Evolutionary conservation across 176 grass and related monocot species (phyloP), one percentile per base, ranked within the genome.

Genomic region (Themeda triandra): DNA sequence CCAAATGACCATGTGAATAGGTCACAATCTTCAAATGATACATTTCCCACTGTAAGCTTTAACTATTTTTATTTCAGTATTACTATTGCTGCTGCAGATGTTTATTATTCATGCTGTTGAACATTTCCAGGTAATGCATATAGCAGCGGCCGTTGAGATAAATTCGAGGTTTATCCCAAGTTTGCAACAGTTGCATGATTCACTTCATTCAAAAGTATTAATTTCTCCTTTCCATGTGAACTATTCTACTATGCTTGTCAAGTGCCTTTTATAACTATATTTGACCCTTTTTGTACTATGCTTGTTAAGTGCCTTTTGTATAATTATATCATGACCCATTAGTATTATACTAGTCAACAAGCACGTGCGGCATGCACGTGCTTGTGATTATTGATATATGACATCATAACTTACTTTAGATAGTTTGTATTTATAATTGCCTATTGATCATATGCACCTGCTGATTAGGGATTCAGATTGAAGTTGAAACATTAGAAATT

Each of bases 1-100:
- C 96, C 96, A 42, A 99, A 99, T 92, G 96, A 99, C 64, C 96
- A 99, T 80, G 96, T 99, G 17, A 99, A 99, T 73, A 92, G 93
- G 83, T 92, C 96, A 46, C 96, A 99, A 75, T 99, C 96, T 65
- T 99, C 96, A 6, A 99, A 99, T 84, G 96, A 99, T 89, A 99
- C 96, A 51, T 99, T 99, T 87, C 96, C 96, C 49, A 99, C 96
- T 79, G 96, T 99, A 92, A 99, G 93, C 2, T 41, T 76, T 83
- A 10, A 56, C 75, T 72, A 36, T 85, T 37, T 46, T 86, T 71
- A 53, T 58, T 85, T 71, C 29, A 53, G 6, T 15, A 23, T 3
- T 13, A 13, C 11, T 13, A 13, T n/a, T 63, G 69, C 37, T 39
- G 36, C 33, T 44, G 66, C 33, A 73, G 60, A 77, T 79, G 48